A percentile compares a stretch with the other conserved stretches of the same genome.
Evolutionary conservation across 148 eudicot species (phyloP).

Genomic region (Limonium bicolor): DNA sequence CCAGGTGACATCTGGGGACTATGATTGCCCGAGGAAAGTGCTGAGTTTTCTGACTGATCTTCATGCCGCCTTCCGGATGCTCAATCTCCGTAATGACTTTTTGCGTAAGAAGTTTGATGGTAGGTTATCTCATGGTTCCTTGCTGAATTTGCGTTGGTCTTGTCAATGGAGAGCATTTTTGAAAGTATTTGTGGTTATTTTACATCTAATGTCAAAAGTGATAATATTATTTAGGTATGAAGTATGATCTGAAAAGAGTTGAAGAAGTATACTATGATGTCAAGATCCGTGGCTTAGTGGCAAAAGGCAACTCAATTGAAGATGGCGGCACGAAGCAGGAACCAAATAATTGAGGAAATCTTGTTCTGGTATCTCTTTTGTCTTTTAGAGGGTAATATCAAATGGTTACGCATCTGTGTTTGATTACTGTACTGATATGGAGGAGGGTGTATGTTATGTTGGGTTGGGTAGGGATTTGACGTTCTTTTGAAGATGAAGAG

Average conservation of each 20-base stretch:
- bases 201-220: background rate
- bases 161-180: no score
- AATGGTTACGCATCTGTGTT: no score
- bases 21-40: conserved; percentile 87
- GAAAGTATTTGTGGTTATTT: background rate
- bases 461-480: no score
- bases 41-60: conserved; percentile 81
- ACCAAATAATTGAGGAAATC: background rate
- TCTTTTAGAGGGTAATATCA: no score
- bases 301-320: conserved; percentile 22
- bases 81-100: conserved; percentile 91
- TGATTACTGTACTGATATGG: no score
- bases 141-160: no score
- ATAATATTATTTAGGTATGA: conserved; percentile 58
- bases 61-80: conserved; percentile 93
- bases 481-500: no score
- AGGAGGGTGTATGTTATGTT: no score
- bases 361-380: no score
- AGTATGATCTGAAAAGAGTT: conserved; percentile 80
- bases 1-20: conserved; percentile 92
- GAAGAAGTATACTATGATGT: conserved; percentile 94
- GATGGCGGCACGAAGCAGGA: no score
- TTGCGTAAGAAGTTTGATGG: conserved; percentile 95
- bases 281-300: conserved; percentile 77
- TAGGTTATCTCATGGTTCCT: conserved; percentile 8